These are phyloP conservation scores for Lodderomyces pseudojiufengensis DNA, from an alignment of 1,139 yeast genomes.

Conservation along the genomic window DNA sequence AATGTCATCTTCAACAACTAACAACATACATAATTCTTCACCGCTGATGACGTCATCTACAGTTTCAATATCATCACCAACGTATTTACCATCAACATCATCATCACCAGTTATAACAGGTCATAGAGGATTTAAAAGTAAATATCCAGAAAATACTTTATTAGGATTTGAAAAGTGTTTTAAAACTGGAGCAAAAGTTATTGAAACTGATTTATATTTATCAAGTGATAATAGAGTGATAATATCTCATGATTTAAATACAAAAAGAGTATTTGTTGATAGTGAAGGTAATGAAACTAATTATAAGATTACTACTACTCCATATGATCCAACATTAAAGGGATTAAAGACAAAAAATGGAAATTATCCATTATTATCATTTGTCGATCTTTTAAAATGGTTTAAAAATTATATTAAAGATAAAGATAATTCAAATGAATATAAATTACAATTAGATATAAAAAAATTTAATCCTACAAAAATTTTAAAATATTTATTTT, in stretches of 20 bases:
- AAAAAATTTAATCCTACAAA: slow-evolving; percentile 66
- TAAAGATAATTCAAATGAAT: slow-evolving; percentile 16
- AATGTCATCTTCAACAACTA: no score
- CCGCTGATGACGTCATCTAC: slow-evolving; percentile 1
- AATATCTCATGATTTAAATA: slow-evolving; percentile 67
- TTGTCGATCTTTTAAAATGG: slow-evolving; percentile 61
- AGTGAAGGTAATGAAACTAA: slow-evolving; percentile 38
- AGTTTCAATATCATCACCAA: background rate
- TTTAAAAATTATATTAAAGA: slow-evolving; percentile 36
- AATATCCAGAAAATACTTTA: slow-evolving; percentile 77
- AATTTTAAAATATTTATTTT: slow-evolving; percentile 51
- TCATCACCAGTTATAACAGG: slow-evolving; percentile 35
- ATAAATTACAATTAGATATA: slow-evolving; percentile 72
- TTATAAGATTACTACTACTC: slow-evolving; percentile 37
- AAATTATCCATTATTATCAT: slow-evolving; percentile 60
- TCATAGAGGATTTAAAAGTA: slow-evolving; percentile 54
- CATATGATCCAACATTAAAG: slow-evolving; percentile 39
- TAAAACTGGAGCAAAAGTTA: slow-evolving; percentile 62
- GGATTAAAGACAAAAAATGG: slow-evolving; percentile 50
- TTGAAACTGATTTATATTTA: slow-evolving; percentile 86
- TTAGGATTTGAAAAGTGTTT: slow-evolving; percentile 69
- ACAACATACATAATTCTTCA: no score
- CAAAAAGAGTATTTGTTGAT: slow-evolving; percentile 59
- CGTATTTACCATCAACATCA: slow-evolving; percentile 7
- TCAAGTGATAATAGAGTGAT: slow-evolving; percentile 70